Conservation (phyloP, 331 rosid species). For the Cucumis variabilis region DNA sequence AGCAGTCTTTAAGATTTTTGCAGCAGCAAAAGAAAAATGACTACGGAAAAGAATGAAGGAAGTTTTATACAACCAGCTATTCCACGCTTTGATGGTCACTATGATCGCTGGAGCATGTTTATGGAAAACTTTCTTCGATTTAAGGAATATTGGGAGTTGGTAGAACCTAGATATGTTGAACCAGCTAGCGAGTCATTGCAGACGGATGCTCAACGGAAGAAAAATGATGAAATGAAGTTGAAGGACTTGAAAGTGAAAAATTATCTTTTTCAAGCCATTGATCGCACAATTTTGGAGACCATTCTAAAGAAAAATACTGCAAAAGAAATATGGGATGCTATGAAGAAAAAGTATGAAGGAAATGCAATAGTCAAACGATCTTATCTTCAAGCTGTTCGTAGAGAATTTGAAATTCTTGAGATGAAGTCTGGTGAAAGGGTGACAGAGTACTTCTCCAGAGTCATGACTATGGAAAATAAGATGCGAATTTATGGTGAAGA, state of each 20-base stretch:
- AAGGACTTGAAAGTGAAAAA: background rate
- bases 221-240: background rate
- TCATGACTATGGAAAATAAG: too few relatives aligned
- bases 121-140: too few relatives aligned
- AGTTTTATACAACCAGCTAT: background rate
- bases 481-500: too few relatives aligned
- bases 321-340: background rate
- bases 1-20: too few relatives aligned
- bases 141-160: background rate
- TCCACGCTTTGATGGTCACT: background rate
- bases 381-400: background rate
- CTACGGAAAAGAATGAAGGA: background rate
- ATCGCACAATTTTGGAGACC: background rate
- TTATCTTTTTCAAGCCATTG: background rate
- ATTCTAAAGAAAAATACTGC: background rate
- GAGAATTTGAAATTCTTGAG: background rate
- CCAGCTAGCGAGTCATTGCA: background rate
- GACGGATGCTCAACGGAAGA: background rate
- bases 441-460: too few relatives aligned
- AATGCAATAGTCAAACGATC: background rate
- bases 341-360: background rate
- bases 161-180: background rate
- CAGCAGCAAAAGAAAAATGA: slow-evolving; percentile 10
- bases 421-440: too few relatives aligned
- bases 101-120: background rate